A percentile compares a stretch with the other conserved stretches of the same genome.
These are phyloP conservation scores for Nitzschia sp. DNA, from an alignment of 108 stramenopile species.

Conservation along the genomic window DNA sequence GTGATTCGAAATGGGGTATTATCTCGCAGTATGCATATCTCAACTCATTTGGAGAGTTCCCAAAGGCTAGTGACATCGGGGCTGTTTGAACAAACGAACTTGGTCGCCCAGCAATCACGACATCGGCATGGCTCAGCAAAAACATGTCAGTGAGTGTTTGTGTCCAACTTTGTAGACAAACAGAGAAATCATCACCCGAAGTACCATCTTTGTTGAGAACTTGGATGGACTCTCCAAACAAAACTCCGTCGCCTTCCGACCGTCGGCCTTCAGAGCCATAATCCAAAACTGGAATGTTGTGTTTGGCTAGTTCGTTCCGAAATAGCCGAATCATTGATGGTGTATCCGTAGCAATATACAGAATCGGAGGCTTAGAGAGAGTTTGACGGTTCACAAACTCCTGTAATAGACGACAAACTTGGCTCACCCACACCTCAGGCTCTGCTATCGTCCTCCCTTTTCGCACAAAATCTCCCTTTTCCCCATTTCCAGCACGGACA, in stretches of 20 bases:
- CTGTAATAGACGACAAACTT: constrained; percentile 13
- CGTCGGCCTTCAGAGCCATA: constrained; percentile 10
- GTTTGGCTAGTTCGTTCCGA: constrained; percentile 12
- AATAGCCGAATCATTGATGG: constrained; percentile 34
- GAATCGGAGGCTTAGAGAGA: constrained; percentile 16
- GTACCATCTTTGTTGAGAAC: constrained; percentile 26
- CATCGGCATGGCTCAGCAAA: constrained; percentile 47
- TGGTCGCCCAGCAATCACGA: constrained; percentile 41
- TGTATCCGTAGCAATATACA: constrained; percentile 60
- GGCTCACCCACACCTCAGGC: constrained; percentile 13
- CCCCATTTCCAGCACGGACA: constrained; percentile 60
- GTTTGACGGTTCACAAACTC: constrained; percentile 4
- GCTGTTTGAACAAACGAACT: constrained; percentile 50
- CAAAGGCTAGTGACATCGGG: constrained; percentile 49
- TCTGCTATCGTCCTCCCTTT: constrained; percentile 38
- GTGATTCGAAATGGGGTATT: not conserved
- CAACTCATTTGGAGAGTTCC: not conserved
- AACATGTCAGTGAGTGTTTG: constrained; percentile 43
- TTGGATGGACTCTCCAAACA: constrained; percentile 28
- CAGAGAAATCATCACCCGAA: constrained; percentile 5
- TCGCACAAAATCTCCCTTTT: constrained; percentile 40
- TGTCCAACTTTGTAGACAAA: constrained; percentile 42
- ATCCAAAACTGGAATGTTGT: constrained; percentile 20
- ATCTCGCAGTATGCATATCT: constrained; percentile 18
- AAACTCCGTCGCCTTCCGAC: constrained; percentile 24